Evolutionary conservation across 805 yeast genomes (phyloP), one percentile per base, ranked within the genome.

Genomic region (Cyberlindnera misumaiensis): DNA sequence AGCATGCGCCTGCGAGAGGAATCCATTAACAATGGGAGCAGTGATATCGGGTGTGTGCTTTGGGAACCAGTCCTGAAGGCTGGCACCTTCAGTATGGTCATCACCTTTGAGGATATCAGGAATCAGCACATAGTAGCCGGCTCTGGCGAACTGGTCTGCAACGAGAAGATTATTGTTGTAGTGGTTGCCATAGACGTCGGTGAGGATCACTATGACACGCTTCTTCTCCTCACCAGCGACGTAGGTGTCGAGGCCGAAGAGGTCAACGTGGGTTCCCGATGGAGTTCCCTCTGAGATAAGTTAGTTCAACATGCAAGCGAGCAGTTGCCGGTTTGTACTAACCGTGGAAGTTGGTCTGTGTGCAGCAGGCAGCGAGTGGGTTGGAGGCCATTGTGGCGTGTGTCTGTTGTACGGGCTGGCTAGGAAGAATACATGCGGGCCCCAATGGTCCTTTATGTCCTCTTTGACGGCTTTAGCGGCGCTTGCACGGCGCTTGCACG

Each of bases 81-180:
- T 58, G 11, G 54, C 51, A 3, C 43, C 40, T 3, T 31, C 28
- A 39, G 62, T 70, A 30, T 70, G 64, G n/a, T 62, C 52, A 17
- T 67, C 68, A 27, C 73, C 75, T 22, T 72, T 60, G 48, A 85
- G 69, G 42, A 84, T 67, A 59, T 87, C 96, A n/a, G 95, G 95
- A 26, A 81, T 62, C 34, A 80, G 65, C 1, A 82, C 89, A 32
- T 70, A 73, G 63, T 70, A 85, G 17, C 86, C 85, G 7, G 57
- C 57, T 35, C 60, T 59, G 33, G 89, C 83, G 44, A 83, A 73
- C 38, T 65, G 62, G 54, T 82, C 88, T 12, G 88, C 90, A 44
- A 77, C 56, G 49, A 88, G 66, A 49, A 70, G 60, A 28, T 61
- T 61, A 59, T 88, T 87, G 55, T 65, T 66, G 54, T 67, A 69